These are phyloP conservation scores for Saitoella complicata DNA, from an alignment of 805 yeast genomes.

Conservation along the genomic window DNA sequence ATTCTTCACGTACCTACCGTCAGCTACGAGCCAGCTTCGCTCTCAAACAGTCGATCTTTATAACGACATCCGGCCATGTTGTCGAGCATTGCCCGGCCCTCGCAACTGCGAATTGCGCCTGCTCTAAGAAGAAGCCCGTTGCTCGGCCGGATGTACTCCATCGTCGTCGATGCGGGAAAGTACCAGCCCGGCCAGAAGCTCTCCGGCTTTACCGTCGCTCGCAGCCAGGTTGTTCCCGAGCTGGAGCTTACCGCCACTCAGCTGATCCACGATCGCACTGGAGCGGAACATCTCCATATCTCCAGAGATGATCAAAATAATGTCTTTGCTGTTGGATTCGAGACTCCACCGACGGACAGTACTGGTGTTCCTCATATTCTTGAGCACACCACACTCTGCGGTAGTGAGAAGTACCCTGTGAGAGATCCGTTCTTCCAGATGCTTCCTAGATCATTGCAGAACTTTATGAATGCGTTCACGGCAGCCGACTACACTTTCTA, in stretches of 20 bases:
- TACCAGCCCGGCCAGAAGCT: slow-evolving; percentile 15
- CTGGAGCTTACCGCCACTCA: slow-evolving; percentile 65
- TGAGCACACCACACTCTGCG: slow-evolving; percentile 93
- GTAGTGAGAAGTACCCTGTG: slow-evolving; percentile 80
- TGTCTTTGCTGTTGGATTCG: slow-evolving; percentile 77
- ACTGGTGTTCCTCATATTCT: slow-evolving; percentile 93
- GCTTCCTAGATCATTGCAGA: slow-evolving; percentile 85
- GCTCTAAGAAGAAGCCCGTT: no score
- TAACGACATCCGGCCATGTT: no score
- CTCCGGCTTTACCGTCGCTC: slow-evolving; percentile 51
- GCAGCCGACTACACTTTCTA: slow-evolving; percentile 92
- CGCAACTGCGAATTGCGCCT: no score
- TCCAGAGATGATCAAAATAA: slow-evolving; percentile 71
- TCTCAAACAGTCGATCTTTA: no score
- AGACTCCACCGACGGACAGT: slow-evolving; percentile 86
- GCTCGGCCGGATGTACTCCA: no score
- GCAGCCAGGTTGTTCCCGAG: slow-evolving; percentile 62
- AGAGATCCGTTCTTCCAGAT: slow-evolving; percentile 96
- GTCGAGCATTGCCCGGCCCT: no score
- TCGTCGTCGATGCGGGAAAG: background rate
- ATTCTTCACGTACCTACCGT: no score
- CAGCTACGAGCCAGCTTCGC: no score
- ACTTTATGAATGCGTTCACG: slow-evolving; percentile 98
- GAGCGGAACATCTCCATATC: slow-evolving; percentile 70
- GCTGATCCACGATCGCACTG: slow-evolving; percentile 49